Percentiles rank a stretch among this genome's conserved stretches.
Evolutionary conservation across 352 stramenopile species (phyloP).

Genomic region (Plasmopara muralis): DNA sequence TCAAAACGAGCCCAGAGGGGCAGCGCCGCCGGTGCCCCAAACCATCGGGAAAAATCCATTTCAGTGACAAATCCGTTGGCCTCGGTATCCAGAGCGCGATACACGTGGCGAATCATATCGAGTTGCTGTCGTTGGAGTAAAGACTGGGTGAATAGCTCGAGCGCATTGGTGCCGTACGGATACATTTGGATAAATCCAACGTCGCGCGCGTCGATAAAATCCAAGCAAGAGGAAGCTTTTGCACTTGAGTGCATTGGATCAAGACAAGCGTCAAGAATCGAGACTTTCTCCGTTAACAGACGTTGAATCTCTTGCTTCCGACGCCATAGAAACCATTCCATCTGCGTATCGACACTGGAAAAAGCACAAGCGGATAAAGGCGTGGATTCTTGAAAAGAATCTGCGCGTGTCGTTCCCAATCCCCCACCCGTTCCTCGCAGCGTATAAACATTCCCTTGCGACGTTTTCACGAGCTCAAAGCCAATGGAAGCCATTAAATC

Average conservation of each 20-base stretch:
- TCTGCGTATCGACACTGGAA: slow-evolving; percentile 49
- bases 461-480: slow-evolving; percentile 37
- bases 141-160: slow-evolving; percentile 48
- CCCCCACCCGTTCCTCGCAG: slow-evolving; percentile 37
- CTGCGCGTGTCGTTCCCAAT: neutral
- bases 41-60: slow-evolving; percentile 20
- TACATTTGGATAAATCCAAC: slow-evolving; percentile 40
- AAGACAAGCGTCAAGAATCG: slow-evolving; percentile 42
- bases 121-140: slow-evolving; percentile 36
- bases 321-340: slow-evolving; percentile 75
- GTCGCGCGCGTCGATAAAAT: slow-evolving; percentile 1
- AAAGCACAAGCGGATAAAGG: slow-evolving; percentile 60
- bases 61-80: slow-evolving; percentile 32
- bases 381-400: slow-evolving; percentile 5
- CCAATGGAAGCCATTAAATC: slow-evolving; percentile 65
- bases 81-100: slow-evolving; percentile 32
- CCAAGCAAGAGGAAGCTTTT: neutral
- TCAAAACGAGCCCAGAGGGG: slow-evolving; percentile 37
- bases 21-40: slow-evolving; percentile 11
- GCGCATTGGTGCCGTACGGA: slow-evolving; percentile 47
- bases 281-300: slow-evolving; percentile 55
- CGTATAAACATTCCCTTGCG: slow-evolving; percentile 39
- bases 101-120: slow-evolving; percentile 38
- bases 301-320: slow-evolving; percentile 63
- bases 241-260: neutral